phyloP scores from a whole-genome alignment of 768 basidiomycete species.

The Holtermannia corniformis region DNA sequence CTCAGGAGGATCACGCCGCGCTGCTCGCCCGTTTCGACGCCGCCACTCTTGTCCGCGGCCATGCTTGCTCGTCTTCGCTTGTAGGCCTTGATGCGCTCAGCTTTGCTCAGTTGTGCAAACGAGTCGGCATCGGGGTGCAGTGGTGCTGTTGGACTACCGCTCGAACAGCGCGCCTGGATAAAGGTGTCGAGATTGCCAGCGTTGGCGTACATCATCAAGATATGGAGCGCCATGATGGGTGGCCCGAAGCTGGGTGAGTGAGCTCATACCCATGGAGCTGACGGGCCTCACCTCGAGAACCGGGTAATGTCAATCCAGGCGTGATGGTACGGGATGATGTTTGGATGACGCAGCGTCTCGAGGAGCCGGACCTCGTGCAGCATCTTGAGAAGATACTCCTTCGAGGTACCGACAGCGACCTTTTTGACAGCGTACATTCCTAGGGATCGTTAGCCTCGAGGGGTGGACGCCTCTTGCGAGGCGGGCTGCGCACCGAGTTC shows the following conservation, averaged over 20 bases:
- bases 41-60: background rate
- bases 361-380: slow-evolving; percentile 77
- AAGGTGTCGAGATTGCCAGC: slow-evolving; percentile 42
- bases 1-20: slow-evolving; percentile 70
- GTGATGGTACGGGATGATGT: slow-evolving; percentile 92
- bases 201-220: slow-evolving; percentile 44
- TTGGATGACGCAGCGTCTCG: slow-evolving; percentile 77
- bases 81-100: slow-evolving; percentile 32
- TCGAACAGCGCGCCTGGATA: slow-evolving; percentile 31
- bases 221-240: slow-evolving; percentile 71
- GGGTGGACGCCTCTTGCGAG: slow-evolving; percentile 1
- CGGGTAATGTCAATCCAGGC: slow-evolving; percentile 80
- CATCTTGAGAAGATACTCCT: slow-evolving; percentile 71
- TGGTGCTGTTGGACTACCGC: slow-evolving; percentile 6
- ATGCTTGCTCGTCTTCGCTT: slow-evolving; percentile 23
- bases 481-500: slow-evolving; percentile 52
- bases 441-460: background rate
- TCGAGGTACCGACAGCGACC: slow-evolving; percentile 85
- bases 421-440: slow-evolving; percentile 80
- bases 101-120: slow-evolving; percentile 17
- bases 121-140: slow-evolving; percentile 19
- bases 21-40: slow-evolving; percentile 21
- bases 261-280: background rate
- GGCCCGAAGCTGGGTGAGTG: slow-evolving; percentile 57
- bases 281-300: slow-evolving; percentile 51